Conservation (phyloP, 768 basidiomycete species). For the Trametes cinnabarina region DNA sequence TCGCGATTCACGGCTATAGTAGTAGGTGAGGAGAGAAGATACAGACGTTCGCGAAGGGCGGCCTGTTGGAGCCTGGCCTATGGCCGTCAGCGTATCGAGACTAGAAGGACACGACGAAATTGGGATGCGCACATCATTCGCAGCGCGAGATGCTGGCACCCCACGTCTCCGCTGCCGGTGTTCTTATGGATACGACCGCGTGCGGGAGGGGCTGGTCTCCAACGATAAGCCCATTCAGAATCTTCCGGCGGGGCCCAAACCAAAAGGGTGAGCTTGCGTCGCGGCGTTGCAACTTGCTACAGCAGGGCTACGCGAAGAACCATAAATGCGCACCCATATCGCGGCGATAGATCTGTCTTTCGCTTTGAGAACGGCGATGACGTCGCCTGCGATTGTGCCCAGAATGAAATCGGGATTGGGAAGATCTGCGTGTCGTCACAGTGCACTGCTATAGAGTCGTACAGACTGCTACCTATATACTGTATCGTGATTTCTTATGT, state of each 20-base stretch:
- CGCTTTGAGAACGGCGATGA: not conserved
- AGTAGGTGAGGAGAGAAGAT: too few relatives aligned
- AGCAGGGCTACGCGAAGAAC: not conserved
- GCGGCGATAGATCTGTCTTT: not conserved
- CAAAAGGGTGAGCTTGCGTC: not conserved
- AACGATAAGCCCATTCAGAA: not conserved
- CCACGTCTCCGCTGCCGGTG: slow-evolving; percentile 1
- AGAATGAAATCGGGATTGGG: not conserved
- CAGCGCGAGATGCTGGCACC: not conserved
- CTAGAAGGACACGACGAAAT: not conserved
- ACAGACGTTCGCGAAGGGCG: not conserved
- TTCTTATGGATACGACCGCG: not conserved
- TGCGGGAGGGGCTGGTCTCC: not conserved
- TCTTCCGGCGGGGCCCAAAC: not conserved
- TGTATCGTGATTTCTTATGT: too few relatives aligned
- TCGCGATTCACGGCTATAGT: too few relatives aligned
- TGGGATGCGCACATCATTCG: slow-evolving; percentile 14
- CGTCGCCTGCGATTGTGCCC: not conserved
- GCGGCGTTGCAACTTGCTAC: not conserved
- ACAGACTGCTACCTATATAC: too few relatives aligned
- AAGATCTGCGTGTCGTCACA: slow-evolving; percentile 1
- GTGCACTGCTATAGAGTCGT: not conserved
- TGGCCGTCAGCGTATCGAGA: not conserved
- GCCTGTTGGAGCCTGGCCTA: not conserved
- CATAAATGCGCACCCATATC: not conserved